Evolutionary conservation across 805 yeast genomes (phyloP), one percentile per base, ranked within the genome.

Genomic region (Metschnikowia cerradonensis): DNA sequence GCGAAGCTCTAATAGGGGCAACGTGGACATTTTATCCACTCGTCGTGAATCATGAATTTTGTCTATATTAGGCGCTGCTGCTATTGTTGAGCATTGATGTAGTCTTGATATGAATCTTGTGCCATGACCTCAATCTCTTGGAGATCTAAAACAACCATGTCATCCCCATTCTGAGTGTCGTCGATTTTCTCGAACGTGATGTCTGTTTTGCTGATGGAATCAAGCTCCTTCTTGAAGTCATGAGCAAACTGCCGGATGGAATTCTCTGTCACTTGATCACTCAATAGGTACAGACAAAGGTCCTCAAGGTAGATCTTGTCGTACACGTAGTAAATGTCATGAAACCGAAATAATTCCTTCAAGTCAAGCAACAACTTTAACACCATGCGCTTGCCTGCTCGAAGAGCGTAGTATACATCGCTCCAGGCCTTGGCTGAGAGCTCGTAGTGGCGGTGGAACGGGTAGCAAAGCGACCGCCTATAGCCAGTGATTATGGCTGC

Each of bases 251-350:
- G 76, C 50, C 88, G 72, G 23, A 90, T 61, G 22, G 79, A 76
- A 36, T 67, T 72, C 56, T 86, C 91, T 54, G 75, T 75, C 37
- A 88, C 82, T 40, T 75, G 75, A 47, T 81, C 83, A 50, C 78
- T 69, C 20, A 86, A 72, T 15, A 86, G 64, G 96, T 96, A 91
- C 14, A 84, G 72, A 51, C 88, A 77, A 54, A 89, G 71, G 64
- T 91, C 97, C 59, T 87, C 90, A 4, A 90, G 57, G 73, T 88
- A 76, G 0, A 90, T 76, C 61, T 81, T 82, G 62, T 87, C 87
- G 64, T 91, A 91, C 5, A 89, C 90, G 62, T 90, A 88, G 64
- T 90, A 90, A 19, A 86, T 78, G 60, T 90, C 96, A 62, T 90
- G 96, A 62, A 71, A 86, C 52, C 96, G 76, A 66, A 91, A 91